Evolutionary conservation across 1,139 yeast species (phyloP).

Genomic region (Nakaseomyces kungkrabaensis): DNA sequence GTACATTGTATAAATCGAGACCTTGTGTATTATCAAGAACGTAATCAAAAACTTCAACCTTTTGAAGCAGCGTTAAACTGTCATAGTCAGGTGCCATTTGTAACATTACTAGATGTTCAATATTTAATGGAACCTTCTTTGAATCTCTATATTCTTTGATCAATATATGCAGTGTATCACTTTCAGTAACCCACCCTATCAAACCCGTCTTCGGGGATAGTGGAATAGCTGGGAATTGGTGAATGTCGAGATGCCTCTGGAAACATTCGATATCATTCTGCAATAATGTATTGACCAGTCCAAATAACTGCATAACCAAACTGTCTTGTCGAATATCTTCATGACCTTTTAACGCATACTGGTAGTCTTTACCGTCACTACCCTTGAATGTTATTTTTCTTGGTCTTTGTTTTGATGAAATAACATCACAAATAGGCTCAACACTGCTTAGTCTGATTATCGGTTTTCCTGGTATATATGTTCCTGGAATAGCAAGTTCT

Average conservation of each 20-base stretch:
- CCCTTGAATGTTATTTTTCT: constrained; percentile 72
- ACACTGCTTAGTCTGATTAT: constrained; percentile 61
- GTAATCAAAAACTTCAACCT: constrained; percentile 92
- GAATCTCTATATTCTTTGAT: constrained; percentile 90
- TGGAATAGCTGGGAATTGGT: constrained; percentile 86
- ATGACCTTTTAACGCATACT: constrained; percentile 79
- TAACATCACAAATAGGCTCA: constrained; percentile 80
- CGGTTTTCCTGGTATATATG: constrained; percentile 78
- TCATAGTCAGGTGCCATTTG: constrained; percentile 99
- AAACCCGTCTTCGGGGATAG: constrained; percentile 95
- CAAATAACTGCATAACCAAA: constrained; percentile 94
- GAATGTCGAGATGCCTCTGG: constrained; percentile 90
- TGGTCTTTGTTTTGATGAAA: constrained; percentile 93
- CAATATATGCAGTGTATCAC: constrained; percentile 91
- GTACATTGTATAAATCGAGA: constrained; percentile 86
- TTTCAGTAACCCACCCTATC: constrained; percentile 93
- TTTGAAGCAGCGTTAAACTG: constrained; percentile 73
- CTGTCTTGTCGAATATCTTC: constrained; percentile 98
- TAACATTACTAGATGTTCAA: constrained; percentile 90
- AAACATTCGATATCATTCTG: constrained; percentile 91
- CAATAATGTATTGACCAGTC: constrained; percentile 82
- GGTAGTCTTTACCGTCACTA: constrained; percentile 85
- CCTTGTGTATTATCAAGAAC: constrained; percentile 95
- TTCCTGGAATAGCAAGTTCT: constrained; percentile 89
- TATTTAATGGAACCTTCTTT: constrained; percentile 76